A percentile compares a stretch with the other conserved stretches of the same genome.
Evolutionary conservation across 768 basidiomycete genomes (phyloP).

Genomic region (Leccinum sublutescens): DNA sequence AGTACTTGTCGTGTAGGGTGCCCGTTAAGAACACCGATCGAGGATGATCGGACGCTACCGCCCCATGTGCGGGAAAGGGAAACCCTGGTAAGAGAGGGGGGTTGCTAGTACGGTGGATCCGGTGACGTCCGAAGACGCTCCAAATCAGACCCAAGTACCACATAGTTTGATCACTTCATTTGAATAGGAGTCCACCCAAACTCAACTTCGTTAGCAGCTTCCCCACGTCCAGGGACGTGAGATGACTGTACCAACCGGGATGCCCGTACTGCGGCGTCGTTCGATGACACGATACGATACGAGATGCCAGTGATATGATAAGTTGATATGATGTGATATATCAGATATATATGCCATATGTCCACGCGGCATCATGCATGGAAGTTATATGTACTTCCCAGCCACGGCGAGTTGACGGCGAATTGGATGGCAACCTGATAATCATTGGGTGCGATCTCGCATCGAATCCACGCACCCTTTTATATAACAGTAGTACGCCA

Average conservation of each 20-base stretch:
- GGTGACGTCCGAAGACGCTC: neutral
- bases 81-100: neutral
- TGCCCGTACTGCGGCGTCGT: neutral
- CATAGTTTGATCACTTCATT: neutral
- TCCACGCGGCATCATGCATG: neutral
- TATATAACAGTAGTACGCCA: neutral
- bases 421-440: neutral
- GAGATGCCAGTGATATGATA: neutral
- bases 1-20: neutral
- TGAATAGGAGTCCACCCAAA: neutral
- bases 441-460: neutral
- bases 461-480: neutral
- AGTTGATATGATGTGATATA: neutral
- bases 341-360: neutral
- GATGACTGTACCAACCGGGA: neutral
- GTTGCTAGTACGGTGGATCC: neutral
- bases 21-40: neutral
- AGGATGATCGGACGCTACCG: neutral
- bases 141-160: neutral
- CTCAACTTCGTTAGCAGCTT: neutral
- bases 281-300: neutral
- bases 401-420: neutral
- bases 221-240: conserved; percentile 1
- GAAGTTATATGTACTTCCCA: neutral
- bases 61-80: neutral